phyloP scores from a whole-genome alignment of 202 grass and related monocot species.

The Musa balbisiana region DNA sequence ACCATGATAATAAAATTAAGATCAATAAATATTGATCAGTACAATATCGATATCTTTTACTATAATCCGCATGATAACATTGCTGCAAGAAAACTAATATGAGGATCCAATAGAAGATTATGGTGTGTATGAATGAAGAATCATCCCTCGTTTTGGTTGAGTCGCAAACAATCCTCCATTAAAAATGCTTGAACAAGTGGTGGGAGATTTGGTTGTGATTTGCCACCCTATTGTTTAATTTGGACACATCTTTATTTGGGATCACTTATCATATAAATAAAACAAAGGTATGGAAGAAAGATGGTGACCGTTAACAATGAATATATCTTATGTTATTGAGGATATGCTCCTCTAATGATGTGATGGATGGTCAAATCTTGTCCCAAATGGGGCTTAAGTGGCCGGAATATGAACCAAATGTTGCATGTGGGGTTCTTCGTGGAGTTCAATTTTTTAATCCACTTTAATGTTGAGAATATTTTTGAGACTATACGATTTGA shows the following conservation, averaged over 20 bases:
- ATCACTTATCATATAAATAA: not conserved
- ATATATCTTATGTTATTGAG: not conserved
- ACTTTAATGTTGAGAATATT: too few species aligned
- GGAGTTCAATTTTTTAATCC: not conserved
- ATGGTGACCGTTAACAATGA: not conserved
- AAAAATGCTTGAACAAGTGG: not conserved
- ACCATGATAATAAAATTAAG: too few species aligned
- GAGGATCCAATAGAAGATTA: not conserved
- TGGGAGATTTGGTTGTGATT: not conserved
- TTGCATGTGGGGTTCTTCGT: not conserved
- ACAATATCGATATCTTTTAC: too few species aligned
- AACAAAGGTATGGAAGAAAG: not conserved
- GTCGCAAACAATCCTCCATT: not conserved
- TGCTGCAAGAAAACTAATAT: not conserved
- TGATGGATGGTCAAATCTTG: conserved; percentile 5
- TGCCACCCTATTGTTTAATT: not conserved
- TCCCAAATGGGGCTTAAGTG: not conserved
- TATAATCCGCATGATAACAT: too few species aligned
- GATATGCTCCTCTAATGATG: not conserved
- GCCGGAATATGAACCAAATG: not conserved
- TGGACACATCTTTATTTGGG: not conserved
- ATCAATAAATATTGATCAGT: too few species aligned
- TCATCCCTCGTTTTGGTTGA: not conserved
- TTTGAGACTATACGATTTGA: too few species aligned
- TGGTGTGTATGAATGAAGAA: not conserved